Evolutionary conservation across 306 rosid genomes (phyloP), one percentile per base, ranked within the genome.

Genomic region (Crataegus laevigata): DNA sequence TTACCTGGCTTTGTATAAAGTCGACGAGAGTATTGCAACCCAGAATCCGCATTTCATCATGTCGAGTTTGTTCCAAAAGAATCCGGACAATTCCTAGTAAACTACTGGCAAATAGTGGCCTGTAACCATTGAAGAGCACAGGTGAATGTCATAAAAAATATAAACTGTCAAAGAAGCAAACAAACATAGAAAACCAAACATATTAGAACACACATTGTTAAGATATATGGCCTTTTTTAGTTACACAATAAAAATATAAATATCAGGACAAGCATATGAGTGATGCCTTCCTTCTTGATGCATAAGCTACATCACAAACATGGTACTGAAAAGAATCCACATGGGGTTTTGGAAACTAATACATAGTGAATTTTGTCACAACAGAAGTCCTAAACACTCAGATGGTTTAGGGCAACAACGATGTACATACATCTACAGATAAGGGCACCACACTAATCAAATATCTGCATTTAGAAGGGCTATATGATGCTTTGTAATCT

Each of bases 61-160:
- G 77, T 32, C 82, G 91, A 75, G 84, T 86, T 84, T 94, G 98
- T 40, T 94, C 98, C 80, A 94, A 76, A 72, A 94, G 94, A 78
- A 84, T 85, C 64, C 88, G 96, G 72, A 92, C 80, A 68, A 94
- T 88, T 82, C 87, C 91, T 79, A 94, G 78, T 78, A 94, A 82
- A 75, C 96, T 90, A 80, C 89, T 77, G 3, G 92, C 94, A 84
- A 82, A 94, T 63, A 91, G 85, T 9, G 98, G 91, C 96, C 96
- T 94, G 93, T 87, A 87, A 79, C 74, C 78, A 74, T 69, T 65
- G 79, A 81, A 85, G 71, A 57, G 60, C 54, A 52, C 29, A 2
- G 25, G 63, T 72, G 74, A 75, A 77, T 66, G 69, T 24, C 60
- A 76, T 83, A 66, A 72, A 66, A 62, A 42, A 76, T 73, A 60